Evolutionary conservation across 192 early-diverging fungal genomes (phyloP).

Genomic region (Dissophora globulifera): DNA sequence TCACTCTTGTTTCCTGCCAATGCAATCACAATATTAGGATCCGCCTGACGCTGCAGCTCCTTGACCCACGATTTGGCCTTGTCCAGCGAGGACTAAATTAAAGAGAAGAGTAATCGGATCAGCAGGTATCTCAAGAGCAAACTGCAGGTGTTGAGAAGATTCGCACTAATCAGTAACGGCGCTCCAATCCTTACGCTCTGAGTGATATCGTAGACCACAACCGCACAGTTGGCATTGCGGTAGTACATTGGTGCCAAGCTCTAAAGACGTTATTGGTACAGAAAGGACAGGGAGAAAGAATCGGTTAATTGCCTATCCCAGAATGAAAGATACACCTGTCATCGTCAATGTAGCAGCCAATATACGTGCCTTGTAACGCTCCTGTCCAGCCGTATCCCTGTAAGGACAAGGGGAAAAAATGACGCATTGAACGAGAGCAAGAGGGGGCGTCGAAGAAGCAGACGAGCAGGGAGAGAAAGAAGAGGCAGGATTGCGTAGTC

Average conservation of each 20-base stretch:
- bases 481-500: too few species aligned
- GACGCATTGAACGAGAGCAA: neutral
- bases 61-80: conserved; percentile 81
- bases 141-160: too few species aligned
- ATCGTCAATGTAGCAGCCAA: too few species aligned
- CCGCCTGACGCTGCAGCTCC: conserved; percentile 77
- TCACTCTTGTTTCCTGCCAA: conserved; percentile 77
- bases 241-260: conserved; percentile 83
- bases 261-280: conserved; percentile 28
- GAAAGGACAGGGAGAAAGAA: neutral
- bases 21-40: conserved; percentile 79
- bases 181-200: conserved; percentile 61
- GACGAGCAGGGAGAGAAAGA: neutral
- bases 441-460: too few species aligned
- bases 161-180: too few species aligned
- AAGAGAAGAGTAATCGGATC: too few species aligned
- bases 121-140: too few species aligned
- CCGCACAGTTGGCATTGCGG: conserved; percentile 76
- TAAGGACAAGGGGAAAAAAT: neutral
- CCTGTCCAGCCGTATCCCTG: conserved; percentile 81
- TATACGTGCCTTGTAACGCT: conserved; percentile 69
- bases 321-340: too few species aligned
- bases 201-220: conserved; percentile 82
- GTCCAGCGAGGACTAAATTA: conserved; percentile 70
- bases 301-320: neutral